Evolutionary conservation across 148 eudicot species (phyloP), one percentile per base, ranked within the genome.

Genomic region (Amaranthus cruentus): DNA sequence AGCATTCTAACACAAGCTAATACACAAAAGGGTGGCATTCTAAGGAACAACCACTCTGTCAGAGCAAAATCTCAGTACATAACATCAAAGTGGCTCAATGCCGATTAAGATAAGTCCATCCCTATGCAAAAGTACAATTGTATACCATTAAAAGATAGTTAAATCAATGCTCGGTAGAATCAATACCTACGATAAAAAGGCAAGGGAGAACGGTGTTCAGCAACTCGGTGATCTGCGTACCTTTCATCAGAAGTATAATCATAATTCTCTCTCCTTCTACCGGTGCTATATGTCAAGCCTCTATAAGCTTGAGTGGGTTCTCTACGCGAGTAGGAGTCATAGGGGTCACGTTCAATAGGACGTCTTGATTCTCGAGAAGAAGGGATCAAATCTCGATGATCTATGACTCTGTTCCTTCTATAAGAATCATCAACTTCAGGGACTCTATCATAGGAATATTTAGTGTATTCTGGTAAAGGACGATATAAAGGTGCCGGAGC

Each of bases 371-470:
- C 75, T 48, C 67, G 84, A 70, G 81, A 67, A 65, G 78, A 11
- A 51, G 55, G 80, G 62, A 66, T 79, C 14, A 66, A 14, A 65
- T 73, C 82, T 42, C 50, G 77, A 72, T 78, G 80, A 52, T 76
- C 84, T 6, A 76, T 5, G 14, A 61, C 51, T 44, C 69, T 9
- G 7, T 82, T 90, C 70, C 83, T 80, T 62, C 76, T 55, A 53
- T 83, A 81, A 48, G 65, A 13, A 50, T 81, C 81, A 49, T 83
- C 84, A 61, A 68, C 51, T 46, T 80, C 78, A 9, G 72, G 21
- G 47, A 79, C 64, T 75, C 86, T 77, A 28, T 71, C 83, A 65
- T 80, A 77, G 4, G 81, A 66, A 73, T 85, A 87, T 46, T 76
- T 66, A 28, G 38, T 48, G 83, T 28, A 28, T 28, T 28, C 77